Evolutionary conservation across 2,329 filamentous ascomycete genomes (phyloP).

Genomic region (Aspergillus pseudoterreus): DNA sequence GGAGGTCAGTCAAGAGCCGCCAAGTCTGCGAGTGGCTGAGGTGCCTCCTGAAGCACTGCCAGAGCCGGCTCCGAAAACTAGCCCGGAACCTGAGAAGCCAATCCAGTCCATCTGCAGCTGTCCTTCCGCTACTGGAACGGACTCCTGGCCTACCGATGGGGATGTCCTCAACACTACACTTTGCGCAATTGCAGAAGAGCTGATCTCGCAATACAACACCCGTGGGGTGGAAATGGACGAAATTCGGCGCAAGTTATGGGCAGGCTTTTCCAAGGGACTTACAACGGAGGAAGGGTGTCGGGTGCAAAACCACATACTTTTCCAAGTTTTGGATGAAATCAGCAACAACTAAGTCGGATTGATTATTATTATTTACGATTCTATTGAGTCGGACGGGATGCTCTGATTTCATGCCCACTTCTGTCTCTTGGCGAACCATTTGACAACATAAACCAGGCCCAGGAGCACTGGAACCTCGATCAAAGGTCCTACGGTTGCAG

Average conservation of each 20-base stretch:
- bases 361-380: not conserved
- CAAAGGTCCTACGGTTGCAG: conserved; percentile 77
- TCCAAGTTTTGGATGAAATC: conserved; percentile 38
- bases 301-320: conserved; percentile 41
- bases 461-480: conserved; percentile 83
- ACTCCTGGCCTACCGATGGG: conserved; percentile 19
- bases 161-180: conserved; percentile 33
- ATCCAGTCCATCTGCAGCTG: conserved; percentile 24
- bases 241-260: conserved; percentile 31
- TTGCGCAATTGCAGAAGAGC: conserved; percentile 36
- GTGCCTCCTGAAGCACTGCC: not conserved
- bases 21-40: not conserved
- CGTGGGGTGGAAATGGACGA: conserved; percentile 32
- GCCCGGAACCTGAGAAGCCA: not conserved
- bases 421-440: conserved; percentile 24
- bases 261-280: conserved; percentile 29
- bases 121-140: conserved; percentile 9
- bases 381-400: not conserved
- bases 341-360: conserved; percentile 22
- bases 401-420: conserved; percentile 16
- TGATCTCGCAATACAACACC: conserved; percentile 37
- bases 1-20: not conserved
- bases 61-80: not conserved
- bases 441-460: conserved; percentile 70
- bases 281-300: conserved; percentile 30